phyloP scores from a whole-genome alignment of 164 flowering plant species.

The Magnolia changhungtana region DNA sequence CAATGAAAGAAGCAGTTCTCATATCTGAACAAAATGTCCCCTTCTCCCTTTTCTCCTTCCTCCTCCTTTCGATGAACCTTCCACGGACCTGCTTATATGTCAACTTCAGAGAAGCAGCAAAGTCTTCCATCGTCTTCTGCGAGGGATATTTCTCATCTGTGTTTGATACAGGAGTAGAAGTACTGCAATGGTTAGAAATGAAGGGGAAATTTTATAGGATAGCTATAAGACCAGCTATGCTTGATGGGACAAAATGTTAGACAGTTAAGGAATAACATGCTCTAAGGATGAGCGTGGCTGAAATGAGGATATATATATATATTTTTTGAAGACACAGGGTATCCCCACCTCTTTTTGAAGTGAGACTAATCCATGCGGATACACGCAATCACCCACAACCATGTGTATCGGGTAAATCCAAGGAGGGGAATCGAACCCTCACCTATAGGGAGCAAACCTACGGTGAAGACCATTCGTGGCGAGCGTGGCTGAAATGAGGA shows the following conservation, averaged over 20 bases:
- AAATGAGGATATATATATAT: too few relatives aligned
- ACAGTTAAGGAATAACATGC: background rate
- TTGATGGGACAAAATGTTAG: background rate
- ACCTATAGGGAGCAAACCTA: too few relatives aligned
- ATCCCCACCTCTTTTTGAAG: too few relatives aligned
- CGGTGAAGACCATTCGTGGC: too few relatives aligned
- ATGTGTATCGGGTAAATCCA: too few relatives aligned
- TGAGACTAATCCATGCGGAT: too few relatives aligned
- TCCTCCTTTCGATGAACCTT: constrained; percentile 63
- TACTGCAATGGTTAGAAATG: background rate
- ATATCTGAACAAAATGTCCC: constrained; percentile 9
- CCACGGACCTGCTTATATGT: constrained; percentile 56
- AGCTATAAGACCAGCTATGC: background rate
- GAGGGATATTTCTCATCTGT: constrained; percentile 54
- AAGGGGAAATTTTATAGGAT: background rate
- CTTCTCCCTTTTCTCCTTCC: constrained; percentile 41
- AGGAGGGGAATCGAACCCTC: too few relatives aligned
- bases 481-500: too few relatives aligned
- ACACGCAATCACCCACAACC: too few relatives aligned
- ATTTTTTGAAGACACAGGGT: too few relatives aligned
- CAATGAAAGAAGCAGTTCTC: constrained; percentile 11
- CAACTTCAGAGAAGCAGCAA: constrained; percentile 41
- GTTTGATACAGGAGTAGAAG: background rate
- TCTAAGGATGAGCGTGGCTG: background rate
- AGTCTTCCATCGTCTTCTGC: constrained; percentile 35